These are phyloP conservation scores for Fusarium phyllophilum DNA, from an alignment of 2,329 filamentous ascomycete species.

Conservation along the genomic window DNA sequence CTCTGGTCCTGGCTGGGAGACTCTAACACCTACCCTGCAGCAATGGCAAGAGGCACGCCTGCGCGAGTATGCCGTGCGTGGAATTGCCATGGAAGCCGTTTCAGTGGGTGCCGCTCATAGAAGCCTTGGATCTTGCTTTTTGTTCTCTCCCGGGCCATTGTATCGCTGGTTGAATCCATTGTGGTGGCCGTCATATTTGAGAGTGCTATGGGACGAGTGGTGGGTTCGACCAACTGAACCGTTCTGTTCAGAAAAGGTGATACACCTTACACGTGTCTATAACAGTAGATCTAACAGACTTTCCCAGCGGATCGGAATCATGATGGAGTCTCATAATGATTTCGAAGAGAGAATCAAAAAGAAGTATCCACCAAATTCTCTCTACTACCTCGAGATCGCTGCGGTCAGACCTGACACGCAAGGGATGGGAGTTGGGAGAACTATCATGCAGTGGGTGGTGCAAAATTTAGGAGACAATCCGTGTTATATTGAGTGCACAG, in stretches of 20 bases:
- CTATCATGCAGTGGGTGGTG: background rate
- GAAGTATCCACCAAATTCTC: background rate
- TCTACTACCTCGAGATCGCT: background rate
- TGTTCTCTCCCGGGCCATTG: background rate
- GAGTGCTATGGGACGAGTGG: background rate
- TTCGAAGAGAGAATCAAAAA: background rate
- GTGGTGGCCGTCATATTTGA: background rate
- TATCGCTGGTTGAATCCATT: background rate
- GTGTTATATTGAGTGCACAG: background rate
- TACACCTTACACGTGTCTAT: no score
- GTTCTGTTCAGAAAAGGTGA: background rate
- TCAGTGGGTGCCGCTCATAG: background rate
- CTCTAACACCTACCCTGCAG: background rate
- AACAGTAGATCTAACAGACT: accelerated
- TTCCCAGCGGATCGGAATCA: background rate
- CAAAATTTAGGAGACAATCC: background rate
- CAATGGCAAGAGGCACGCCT: background rate
- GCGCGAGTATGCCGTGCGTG: background rate
- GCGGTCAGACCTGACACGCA: background rate
- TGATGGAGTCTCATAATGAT: background rate
- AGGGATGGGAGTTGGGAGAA: background rate
- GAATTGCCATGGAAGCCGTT: background rate
- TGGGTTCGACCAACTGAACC: background rate
- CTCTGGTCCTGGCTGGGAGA: background rate
- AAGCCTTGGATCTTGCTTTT: background rate